Base-by-base conservation (phyloP, 768 basidiomycete species). In the Pleurotus eryngii region DNA sequence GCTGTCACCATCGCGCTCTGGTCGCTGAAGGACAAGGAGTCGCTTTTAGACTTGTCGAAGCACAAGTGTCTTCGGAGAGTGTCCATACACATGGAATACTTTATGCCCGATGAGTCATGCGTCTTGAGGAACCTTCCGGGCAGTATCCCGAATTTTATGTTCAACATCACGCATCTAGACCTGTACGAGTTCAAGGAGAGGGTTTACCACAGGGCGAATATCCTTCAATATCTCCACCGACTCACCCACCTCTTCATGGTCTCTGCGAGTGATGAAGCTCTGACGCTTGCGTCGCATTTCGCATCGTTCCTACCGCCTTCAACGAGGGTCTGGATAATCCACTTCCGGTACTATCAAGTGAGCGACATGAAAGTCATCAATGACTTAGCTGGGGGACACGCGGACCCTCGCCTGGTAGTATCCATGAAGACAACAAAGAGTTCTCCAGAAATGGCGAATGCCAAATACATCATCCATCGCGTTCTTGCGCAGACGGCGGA, bases 191-290 rank as follows among this genome's bases (percentile, higher is more conserved):
- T 50, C 27, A 50, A 35, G 49, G 49, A 50, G 30, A 50, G 27
- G 27, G 30, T 35, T 15, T 27, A n/a, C 11, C 49, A 50, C 6
- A 37, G 49, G 15, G 49, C 49, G 9, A n/a, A 6, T n/a, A 50
- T 50, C 20, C 49, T 50, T 15, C 49, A 24, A 7, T 35, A 50
- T 35, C 49, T 50, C 49, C 49, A 38, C 17, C 26, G 37, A 20
- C 49, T 50, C 27, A 50, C 49, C 11, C 49, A 50, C 49, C 49
- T 50, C 37, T 50, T 50, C 49, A 50, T 50, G 49, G 49, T 50
- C 9, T 50, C 49, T 15, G 49, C 22, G 9, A 50, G 49, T 26
- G 49, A 50, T 30, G 24, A 50, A 27, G 49, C 49, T 2, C n/a
- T 18, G 2, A n/a, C 12, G 26, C 4, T 50, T 14, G 49, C 27